Conservation (phyloP, 1,139 yeast genomes). For the Sugiyamaella japonica region DNA sequence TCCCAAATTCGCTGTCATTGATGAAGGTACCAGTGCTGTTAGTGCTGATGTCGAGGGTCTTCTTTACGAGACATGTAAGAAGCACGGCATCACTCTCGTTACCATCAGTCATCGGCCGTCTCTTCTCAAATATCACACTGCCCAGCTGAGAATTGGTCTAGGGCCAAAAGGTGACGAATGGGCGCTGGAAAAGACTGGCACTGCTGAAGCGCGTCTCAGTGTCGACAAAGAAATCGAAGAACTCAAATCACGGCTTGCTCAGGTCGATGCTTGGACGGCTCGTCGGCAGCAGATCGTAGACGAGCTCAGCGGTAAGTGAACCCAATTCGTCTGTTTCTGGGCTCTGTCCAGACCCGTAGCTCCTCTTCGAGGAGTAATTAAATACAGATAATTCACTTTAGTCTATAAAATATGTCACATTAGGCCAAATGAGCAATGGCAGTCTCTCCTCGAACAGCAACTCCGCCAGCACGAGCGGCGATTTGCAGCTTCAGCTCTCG, state of each 20-base stretch:
- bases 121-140: slow-evolving; percentile 80
- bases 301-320: slow-evolving; percentile 13
- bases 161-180: slow-evolving; percentile 53
- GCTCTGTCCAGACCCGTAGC: background rate
- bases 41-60: slow-evolving; percentile 90
- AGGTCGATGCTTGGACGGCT: slow-evolving; percentile 37
- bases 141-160: slow-evolving; percentile 60
- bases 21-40: slow-evolving; percentile 93
- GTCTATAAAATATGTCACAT: slow-evolving; percentile 7
- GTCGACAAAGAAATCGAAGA: slow-evolving; percentile 41
- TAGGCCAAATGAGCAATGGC: slow-evolving; percentile 24
- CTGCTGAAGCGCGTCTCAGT: slow-evolving; percentile 36
- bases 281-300: slow-evolving; percentile 39
- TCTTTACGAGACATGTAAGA: slow-evolving; percentile 72
- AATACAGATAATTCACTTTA: background rate
- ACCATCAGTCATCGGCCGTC: slow-evolving; percentile 87
- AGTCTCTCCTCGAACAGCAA: slow-evolving; percentile 38
- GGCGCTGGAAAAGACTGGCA: slow-evolving; percentile 42
- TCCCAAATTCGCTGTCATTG: slow-evolving; percentile 81
- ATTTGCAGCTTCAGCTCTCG: slow-evolving; percentile 81
- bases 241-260: slow-evolving; percentile 35
- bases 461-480: slow-evolving; percentile 76
- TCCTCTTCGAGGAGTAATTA: no score
- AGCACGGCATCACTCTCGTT: slow-evolving; percentile 70
- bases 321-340: no score